Evolutionary conservation across 2,329 filamentous ascomycete species (phyloP).

Genomic region (Talaromyces sp.): DNA sequence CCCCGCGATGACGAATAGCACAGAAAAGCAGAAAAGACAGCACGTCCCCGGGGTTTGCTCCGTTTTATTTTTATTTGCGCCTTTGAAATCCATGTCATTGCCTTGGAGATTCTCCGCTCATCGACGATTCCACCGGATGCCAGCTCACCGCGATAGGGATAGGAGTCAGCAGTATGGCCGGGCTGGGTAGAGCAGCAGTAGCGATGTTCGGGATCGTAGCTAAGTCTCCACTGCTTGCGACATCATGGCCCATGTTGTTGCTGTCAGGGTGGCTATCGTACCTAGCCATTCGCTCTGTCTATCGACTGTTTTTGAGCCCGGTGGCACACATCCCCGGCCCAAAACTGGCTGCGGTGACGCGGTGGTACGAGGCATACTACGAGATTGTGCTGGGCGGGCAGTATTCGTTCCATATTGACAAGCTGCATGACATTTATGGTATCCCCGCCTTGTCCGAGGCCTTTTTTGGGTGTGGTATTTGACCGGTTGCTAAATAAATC

Average conservation of each 20-base stretch:
- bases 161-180: background rate
- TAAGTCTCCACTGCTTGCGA: background rate
- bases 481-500: background rate
- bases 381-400: conserved; percentile 19
- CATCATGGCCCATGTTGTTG: background rate
- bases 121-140: background rate
- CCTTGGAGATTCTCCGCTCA: background rate
- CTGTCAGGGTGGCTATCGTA: conserved; percentile 1
- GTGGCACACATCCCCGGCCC: conserved; percentile 29
- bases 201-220: background rate
- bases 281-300: conserved; percentile 12
- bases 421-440: conserved; percentile 25
- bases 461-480: conserved; percentile 11
- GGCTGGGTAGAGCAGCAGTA: background rate
- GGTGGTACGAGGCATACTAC: conserved; percentile 26
- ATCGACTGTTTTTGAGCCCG: conserved; percentile 25
- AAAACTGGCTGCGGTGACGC: conserved; percentile 24
- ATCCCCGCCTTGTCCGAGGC: background rate
- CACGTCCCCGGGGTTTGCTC: background rate
- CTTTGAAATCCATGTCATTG: background rate
- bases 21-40: background rate
- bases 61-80: background rate
- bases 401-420: conserved; percentile 20
- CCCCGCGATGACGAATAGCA: background rate
- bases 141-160: background rate